These are phyloP conservation scores for Flammula alnicola DNA, from an alignment of 1,284 basidiomycete species.

Conservation along the genomic window DNA sequence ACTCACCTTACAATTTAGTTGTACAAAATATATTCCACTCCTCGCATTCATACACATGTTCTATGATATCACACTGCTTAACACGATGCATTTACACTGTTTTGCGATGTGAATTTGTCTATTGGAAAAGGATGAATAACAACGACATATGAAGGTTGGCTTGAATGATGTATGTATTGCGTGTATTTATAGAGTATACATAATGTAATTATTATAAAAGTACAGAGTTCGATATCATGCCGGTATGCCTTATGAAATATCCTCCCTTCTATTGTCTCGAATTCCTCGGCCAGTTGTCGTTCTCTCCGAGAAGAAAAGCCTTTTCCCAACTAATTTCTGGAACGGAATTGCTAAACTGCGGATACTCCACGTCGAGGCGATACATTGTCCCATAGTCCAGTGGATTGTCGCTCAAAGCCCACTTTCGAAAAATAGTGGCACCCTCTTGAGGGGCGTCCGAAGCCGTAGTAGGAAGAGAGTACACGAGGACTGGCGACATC, in stretches of 20 bases:
- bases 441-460: neutral
- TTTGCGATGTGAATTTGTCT: neutral
- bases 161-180: too few species aligned
- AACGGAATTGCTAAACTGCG: too few species aligned
- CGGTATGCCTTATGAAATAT: too few species aligned
- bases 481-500: slow-evolving; percentile 18
- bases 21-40: slow-evolving; percentile 11
- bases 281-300: too few species aligned
- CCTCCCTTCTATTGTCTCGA: too few species aligned
- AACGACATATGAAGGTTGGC: slow-evolving; percentile 3
- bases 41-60: slow-evolving; percentile 1
- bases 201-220: too few species aligned
- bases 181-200: too few species aligned
- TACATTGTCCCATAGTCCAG: slow-evolving; percentile 11
- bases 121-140: neutral
- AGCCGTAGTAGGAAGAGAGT: slow-evolving; percentile 10
- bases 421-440: slow-evolving; percentile 21
- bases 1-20: neutral
- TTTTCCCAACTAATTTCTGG: too few species aligned
- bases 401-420: slow-evolving; percentile 23
- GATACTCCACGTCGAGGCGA: too few species aligned
- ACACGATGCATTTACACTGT: neutral
- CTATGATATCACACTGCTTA: slow-evolving; percentile 1
- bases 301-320: too few species aligned
- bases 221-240: too few species aligned